A percentile compares a stretch with the other conserved stretches of the same genome.
Evolutionary conservation across 441 rosid genomes (phyloP).

Genomic region (Syzygium syzygioides): DNA sequence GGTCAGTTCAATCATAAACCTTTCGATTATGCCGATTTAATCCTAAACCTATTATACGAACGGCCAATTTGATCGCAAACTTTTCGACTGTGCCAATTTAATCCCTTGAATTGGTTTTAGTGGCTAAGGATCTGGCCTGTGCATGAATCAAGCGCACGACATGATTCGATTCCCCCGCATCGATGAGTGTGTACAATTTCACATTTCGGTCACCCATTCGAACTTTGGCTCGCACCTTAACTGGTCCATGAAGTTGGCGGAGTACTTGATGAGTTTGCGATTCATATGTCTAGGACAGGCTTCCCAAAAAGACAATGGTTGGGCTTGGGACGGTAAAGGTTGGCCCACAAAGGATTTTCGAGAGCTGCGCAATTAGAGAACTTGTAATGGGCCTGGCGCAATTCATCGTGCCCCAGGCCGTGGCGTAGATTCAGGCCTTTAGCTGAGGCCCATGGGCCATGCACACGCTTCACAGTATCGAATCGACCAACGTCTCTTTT

Average conservation of each 20-base stretch:
- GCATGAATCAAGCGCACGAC: accelerated
- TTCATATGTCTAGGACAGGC: not conserved
- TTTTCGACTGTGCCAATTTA: not conserved
- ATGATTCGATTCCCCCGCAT: not conserved
- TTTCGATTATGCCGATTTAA: no score
- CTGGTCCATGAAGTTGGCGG: not conserved
- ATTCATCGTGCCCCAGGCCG: not conserved
- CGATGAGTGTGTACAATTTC: not conserved
- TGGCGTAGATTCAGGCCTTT: not conserved
- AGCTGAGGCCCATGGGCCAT: not conserved
- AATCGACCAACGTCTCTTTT: not conserved
- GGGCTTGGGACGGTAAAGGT: not conserved
- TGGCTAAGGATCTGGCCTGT: not conserved
- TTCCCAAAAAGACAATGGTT: not conserved
- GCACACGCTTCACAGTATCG: no score
- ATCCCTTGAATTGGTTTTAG: not conserved
- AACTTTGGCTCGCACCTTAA: not conserved
- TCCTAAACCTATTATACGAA: no score
- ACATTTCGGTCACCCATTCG: not conserved
- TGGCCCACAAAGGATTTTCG: not conserved
- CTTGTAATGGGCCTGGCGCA: not conserved
- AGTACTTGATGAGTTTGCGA: not conserved
- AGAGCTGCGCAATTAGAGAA: not conserved
- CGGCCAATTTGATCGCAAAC: no score
- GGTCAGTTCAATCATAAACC: no score